These are phyloP conservation scores for Ligustrum vulgare DNA, from an alignment of 257 asterid species.

Conservation along the genomic window DNA sequence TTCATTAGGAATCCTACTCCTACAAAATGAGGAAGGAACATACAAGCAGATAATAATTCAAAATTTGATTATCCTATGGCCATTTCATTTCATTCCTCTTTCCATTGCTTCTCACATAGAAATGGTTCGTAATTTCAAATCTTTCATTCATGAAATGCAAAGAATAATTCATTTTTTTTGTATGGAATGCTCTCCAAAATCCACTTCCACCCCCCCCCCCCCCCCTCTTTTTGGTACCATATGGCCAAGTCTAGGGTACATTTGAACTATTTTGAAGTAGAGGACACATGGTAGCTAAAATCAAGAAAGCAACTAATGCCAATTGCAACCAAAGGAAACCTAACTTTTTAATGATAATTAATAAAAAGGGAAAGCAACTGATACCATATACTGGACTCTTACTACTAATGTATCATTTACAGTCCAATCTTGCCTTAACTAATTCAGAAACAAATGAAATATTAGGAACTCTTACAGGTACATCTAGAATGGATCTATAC, in stretches of 20 bases:
- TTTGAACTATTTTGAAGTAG: not conserved
- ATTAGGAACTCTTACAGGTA: too few relatives aligned
- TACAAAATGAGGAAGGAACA: not conserved
- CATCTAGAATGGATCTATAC: too few relatives aligned
- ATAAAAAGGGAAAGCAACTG: slow-evolving; percentile 1
- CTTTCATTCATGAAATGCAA: not conserved
- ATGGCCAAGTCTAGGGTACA: not conserved
- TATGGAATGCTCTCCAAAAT: not conserved
- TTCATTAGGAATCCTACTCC: not conserved
- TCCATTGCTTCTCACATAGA: not conserved
- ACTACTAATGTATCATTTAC: too few relatives aligned
- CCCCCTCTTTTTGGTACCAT: not conserved
- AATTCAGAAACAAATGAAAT: too few relatives aligned
- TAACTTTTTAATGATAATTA: not conserved
- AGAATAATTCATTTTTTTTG: not conserved
- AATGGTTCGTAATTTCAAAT: not conserved
- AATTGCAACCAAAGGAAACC: not conserved
- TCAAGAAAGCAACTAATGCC: too few relatives aligned
- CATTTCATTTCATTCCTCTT: not conserved
- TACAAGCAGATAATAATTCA: not conserved
- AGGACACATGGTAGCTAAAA: slow-evolving; percentile 2
- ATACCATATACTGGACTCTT: too few relatives aligned
- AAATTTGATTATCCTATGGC: not conserved
- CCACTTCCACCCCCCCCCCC: too few relatives aligned
- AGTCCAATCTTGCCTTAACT: too few relatives aligned